Conservation (phyloP, 495 filamentous ascomycete genomes). For the Aspergillus conjunctus region DNA sequence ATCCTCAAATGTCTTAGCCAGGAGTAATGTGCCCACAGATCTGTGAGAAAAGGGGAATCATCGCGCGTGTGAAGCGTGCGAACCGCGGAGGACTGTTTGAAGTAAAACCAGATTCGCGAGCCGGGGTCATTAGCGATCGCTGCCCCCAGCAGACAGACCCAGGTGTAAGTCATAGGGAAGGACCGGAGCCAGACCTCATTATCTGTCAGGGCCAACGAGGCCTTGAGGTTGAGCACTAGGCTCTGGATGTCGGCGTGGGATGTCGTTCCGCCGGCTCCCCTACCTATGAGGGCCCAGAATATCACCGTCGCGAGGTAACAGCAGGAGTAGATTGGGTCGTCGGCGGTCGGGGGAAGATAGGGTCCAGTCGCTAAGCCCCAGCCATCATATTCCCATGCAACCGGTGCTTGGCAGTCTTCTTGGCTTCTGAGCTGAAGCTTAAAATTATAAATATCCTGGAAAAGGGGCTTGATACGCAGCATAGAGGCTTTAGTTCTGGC, state of each 20-base stretch:
- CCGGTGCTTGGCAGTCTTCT: background rate
- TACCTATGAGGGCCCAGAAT: background rate
- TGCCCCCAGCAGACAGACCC: slow-evolving; percentile 10
- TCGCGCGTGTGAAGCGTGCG: background rate
- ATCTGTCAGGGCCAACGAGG: slow-evolving; percentile 1
- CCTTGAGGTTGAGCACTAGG: slow-evolving; percentile 4
- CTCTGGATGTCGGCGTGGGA: background rate
- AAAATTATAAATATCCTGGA: background rate
- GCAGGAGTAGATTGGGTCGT: slow-evolving; percentile 10
- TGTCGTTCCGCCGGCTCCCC: background rate
- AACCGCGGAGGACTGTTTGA: slow-evolving; percentile 5
- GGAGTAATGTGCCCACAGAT: slow-evolving; percentile 7
- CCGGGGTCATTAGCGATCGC: background rate
- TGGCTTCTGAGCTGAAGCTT: background rate
- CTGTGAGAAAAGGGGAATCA: background rate
- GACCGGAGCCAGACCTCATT: slow-evolving; percentile 2
- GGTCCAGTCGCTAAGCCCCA: background rate
- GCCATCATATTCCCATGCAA: background rate
- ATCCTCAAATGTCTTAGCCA: background rate
- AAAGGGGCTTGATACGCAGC: background rate
- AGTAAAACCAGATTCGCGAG: slow-evolving; percentile 14
- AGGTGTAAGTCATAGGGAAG: slow-evolving; percentile 1
- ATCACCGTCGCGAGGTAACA: slow-evolving; percentile 6
- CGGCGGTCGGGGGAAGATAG: background rate
- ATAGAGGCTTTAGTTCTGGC: no score